phyloP scores from a whole-genome alignment of 2,329 filamentous ascomycete species.

The Penicillium sp. region DNA sequence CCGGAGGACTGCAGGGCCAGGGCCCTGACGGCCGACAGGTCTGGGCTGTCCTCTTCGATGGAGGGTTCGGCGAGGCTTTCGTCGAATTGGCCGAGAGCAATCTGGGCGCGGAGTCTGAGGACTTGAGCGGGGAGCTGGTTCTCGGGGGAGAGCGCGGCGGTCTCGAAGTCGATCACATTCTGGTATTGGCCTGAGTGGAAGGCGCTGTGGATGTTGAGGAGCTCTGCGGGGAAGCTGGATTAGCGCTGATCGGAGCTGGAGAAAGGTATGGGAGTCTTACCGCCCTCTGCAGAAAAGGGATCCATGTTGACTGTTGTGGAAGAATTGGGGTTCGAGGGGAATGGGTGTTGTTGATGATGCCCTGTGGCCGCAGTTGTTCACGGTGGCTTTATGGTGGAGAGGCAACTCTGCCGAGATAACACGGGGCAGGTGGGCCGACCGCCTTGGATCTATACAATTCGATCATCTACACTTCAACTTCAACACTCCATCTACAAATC shows the following conservation, averaged over 20 bases:
- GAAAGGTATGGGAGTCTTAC: constrained; percentile 36
- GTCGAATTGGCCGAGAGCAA: constrained; percentile 76
- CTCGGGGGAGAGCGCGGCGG: constrained; percentile 71
- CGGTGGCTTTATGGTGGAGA: constrained; percentile 22
- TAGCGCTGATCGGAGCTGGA: constrained; percentile 1
- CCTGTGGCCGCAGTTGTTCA: constrained; percentile 20
- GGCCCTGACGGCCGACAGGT: constrained; percentile 73
- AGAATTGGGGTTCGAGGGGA: constrained; percentile 8
- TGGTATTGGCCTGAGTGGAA: constrained; percentile 80
- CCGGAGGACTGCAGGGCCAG: constrained; percentile 68
- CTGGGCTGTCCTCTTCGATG: constrained; percentile 64
- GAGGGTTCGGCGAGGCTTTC: constrained; percentile 69
- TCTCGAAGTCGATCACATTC: constrained; percentile 81
- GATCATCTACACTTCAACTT: not conserved
- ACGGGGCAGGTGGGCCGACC: constrained; percentile 24
- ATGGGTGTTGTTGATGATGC: constrained; percentile 22
- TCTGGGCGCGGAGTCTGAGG: constrained; percentile 75
- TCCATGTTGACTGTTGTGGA: constrained; percentile 50
- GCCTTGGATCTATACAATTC: constrained; percentile 16
- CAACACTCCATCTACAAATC: not conserved
- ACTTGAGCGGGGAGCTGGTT: constrained; percentile 76
- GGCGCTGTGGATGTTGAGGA: constrained; percentile 66
- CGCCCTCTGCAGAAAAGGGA: constrained; percentile 64
- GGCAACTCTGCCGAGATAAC: constrained; percentile 19
- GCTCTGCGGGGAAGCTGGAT: constrained; percentile 48